Evolutionary conservation across 805 yeast species (phyloP), one percentile per base, ranked within the genome.

Genomic region (Yamadazyma laniorum): DNA sequence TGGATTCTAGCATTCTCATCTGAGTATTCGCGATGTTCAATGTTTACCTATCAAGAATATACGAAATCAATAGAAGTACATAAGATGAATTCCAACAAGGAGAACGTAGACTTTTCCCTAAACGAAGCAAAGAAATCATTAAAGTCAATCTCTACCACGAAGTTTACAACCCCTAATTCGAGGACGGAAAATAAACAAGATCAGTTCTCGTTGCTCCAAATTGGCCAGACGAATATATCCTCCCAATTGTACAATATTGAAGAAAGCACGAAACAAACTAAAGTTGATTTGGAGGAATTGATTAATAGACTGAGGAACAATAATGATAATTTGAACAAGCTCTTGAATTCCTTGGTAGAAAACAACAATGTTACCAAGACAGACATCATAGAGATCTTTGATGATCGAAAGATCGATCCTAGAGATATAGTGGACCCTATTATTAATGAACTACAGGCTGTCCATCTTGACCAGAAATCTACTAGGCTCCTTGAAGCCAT

Each of bases 1-100:
- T 46, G 85, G 84, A 0, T 54, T 78, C 18, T 79, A 51, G 42
- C 15, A n/a, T n/a, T n/a, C n/a, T n/a, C n/a, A n/a, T n/a, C n/a
- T n/a, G 21, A 11, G 6, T 13, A 27, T 13, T 7, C 35, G 35
- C 35, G 25, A 25, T 25, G 14, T 36, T 29, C 23, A 29, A 6
- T 9, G 9, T 21, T 36, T 34, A n/a, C n/a, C n/a, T 34, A 25
- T 29, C 18, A 25, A 25, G 16, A 34, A 25, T 34, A 32, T 21
- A 32, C 29, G 34, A 21, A 21, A 6, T n/a, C n/a, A n/a, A n/a
- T n/a, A n/a, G n/a, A n/a, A n/a, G n/a, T n/a, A n/a, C n/a, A n/a
- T n/a, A n/a, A n/a, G n/a, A n/a, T n/a, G n/a, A n/a, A n/a, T n/a
- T n/a, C 13, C 15, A 26, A 26, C 29, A 26, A 26, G 13, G 29